Evolutionary conservation across 306 rosid genomes (phyloP), one percentile per base, ranked within the genome.

Genomic region (Macrotyloma uniflorum): DNA sequence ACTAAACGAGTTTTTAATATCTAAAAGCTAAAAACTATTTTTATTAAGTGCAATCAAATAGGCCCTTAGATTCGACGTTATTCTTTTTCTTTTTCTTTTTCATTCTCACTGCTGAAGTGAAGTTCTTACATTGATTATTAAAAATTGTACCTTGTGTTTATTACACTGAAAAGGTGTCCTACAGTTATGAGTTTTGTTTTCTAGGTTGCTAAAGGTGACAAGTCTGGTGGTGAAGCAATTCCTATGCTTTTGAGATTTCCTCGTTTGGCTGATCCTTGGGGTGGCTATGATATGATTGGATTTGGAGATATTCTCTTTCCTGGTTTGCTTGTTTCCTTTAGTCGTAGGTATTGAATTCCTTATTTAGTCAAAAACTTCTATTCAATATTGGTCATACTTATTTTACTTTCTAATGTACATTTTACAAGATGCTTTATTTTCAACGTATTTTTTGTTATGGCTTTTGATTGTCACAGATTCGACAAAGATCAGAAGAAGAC

Each of bases 291-390:
- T 83, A 89, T 95, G 98, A 85, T 95, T 85, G 98, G 98, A 71
- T 95, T 95, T 65, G 98, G 98, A 80, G 98, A 95, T 70, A 86
- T 95, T 86, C 91, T 95, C 46, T 95, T 95, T 82, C 98, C 98
- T 68, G 98, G 98, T 82, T 86, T 95, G 90, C 98, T 95, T 73
- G 85, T 95, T 80, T 86, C 84, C 67, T 91, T 95, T 88, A 1
- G 90, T 80, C 89, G 67, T 75, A 91, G 98, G 98, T 95, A 87
- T 42, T 85, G 73, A 70, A 67, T 82, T 77, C 22, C 74, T 78
- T 50, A 45, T 81, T 70, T 46, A 12, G 72, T 67, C 18, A 53
- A 72, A 69, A 50, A 23, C 55, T 63, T 46, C 7, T 62, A 57
- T 62, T 33, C 45, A n/a, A 54, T 53, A 36, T 30, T 40, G 19